A percentile compares a stretch with the other conserved stretches of the same genome.
phyloP scores from a whole-genome alignment of 2,329 filamentous ascomycete species.

The Bipolaris gigantea region DNA sequence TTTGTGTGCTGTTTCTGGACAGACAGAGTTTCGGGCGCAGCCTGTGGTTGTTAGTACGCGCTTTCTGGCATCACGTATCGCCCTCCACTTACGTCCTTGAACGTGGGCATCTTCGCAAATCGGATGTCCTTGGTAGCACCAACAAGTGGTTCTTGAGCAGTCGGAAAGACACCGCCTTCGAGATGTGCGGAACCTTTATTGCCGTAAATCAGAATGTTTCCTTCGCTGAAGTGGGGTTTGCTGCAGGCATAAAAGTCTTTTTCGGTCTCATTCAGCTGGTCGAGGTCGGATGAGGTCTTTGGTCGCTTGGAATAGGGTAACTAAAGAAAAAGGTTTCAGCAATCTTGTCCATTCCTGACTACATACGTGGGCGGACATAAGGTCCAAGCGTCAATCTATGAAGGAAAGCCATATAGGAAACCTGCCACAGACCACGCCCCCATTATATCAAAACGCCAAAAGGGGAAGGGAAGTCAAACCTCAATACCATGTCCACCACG shows the following conservation, averaged over 20 bases:
- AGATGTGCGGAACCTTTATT: slow-evolving; percentile 48
- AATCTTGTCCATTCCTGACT: slow-evolving; percentile 47
- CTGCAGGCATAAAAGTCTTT: slow-evolving; percentile 70
- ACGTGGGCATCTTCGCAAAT: slow-evolving; percentile 63
- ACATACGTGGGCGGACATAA: slow-evolving; percentile 46
- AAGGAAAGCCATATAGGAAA: slow-evolving; percentile 38
- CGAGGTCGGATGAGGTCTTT: slow-evolving; percentile 66
- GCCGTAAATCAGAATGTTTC: slow-evolving; percentile 71
- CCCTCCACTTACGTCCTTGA: slow-evolving; percentile 42
- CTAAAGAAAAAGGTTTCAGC: slow-evolving; percentile 57
- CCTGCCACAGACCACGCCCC: slow-evolving; percentile 48
- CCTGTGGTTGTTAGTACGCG: slow-evolving; percentile 45
- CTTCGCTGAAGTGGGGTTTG: slow-evolving; percentile 78
- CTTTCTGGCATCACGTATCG: not conserved
- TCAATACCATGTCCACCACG: slow-evolving; percentile 70
- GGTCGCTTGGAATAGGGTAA: slow-evolving; percentile 83
- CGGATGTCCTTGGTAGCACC: slow-evolving; percentile 66
- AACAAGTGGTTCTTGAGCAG: slow-evolving; percentile 61
- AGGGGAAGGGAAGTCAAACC: slow-evolving; percentile 71
- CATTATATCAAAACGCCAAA: slow-evolving; percentile 28
- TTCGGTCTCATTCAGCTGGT: slow-evolving; percentile 65
- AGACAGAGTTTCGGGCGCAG: slow-evolving; percentile 58
- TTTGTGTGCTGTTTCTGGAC: slow-evolving; percentile 60
- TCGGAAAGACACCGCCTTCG: slow-evolving; percentile 56
- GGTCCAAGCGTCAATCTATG: slow-evolving; percentile 36